Evolutionary conservation across 352 stramenopile species (phyloP), one percentile per base, ranked within the genome.

Genomic region (Globisporangium abappressorium): DNA sequence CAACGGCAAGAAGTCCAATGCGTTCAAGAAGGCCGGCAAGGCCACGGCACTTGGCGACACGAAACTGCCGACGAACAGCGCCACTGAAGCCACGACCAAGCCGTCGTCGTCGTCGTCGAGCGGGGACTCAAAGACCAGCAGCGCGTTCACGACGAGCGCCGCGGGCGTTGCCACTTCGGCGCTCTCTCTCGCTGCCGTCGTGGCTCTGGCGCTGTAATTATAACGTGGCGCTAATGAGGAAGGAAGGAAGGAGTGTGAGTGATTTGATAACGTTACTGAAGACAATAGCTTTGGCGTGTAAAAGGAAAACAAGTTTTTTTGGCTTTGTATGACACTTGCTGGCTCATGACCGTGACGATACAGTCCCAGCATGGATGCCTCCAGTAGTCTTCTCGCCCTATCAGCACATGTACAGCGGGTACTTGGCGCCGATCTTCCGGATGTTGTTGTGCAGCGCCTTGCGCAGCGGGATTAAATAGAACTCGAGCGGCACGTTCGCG

Each of bases 371-470:
- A 26, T 38, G 33, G 8, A 5, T 38, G 22, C 9, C 33, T 18
- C 22, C 8, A 55, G 22, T 24, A 22, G 18, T 0, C 43, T 11
- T n/a, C 12, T 43, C 22, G 9, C 14, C 3, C 36, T 4, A 59
- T 87, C 66, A 92, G 71, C 78, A 90, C 75, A 88, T 87, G 66
- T 92, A 95, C 22, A 87, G 71, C 26, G 80, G 71, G 57, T 93
- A 95, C 73, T 91, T 88, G 46, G 75, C 75, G 28, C 85, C 85
- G 53, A 95, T 79, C 62, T 81, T 83, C 62, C 71, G 71, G 24
- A 95, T 95, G 65, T 95, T 95, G 68, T 74, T 75, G 58, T 92
- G 84, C 57, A 95, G 66, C 8, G 85, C 85, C 62, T 87, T 85
- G n/a, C 86, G 82, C 41, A 95, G 43, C 1, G 87, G 87, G 7